Conservation (phyloP, 768 basidiomycete genomes). For the Lactifluus pinguis region DNA sequence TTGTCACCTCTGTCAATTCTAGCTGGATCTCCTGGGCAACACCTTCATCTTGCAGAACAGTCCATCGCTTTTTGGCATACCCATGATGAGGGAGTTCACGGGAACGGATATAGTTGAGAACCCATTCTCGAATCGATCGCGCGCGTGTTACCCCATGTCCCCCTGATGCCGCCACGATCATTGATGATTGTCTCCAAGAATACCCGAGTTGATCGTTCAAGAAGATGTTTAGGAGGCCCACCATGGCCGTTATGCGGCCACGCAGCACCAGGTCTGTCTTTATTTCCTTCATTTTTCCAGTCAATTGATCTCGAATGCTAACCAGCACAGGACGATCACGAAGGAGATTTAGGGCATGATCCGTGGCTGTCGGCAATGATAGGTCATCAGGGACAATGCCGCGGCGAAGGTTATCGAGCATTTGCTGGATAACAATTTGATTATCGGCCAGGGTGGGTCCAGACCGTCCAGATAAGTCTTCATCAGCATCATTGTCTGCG, state of each 20-base stretch:
- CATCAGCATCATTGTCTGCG: too few species aligned
- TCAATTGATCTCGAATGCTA: neutral
- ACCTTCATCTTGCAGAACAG: neutral
- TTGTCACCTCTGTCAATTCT: neutral
- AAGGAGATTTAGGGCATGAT: too few species aligned
- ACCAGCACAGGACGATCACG: neutral
- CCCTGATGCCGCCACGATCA: neutral
- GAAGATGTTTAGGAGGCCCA: neutral
- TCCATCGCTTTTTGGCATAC: accelerated
- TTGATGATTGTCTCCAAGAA: neutral
- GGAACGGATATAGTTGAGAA: neutral
- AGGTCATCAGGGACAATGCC: neutral
- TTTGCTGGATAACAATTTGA: neutral
- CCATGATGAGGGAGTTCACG: neutral
- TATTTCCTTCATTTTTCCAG: neutral
- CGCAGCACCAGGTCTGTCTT: neutral
- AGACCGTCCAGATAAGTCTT: too few species aligned
- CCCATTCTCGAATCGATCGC: neutral
- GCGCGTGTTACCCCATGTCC: neutral
- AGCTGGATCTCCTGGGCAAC: neutral
- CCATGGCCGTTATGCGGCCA: neutral
- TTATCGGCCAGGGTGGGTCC: neutral
- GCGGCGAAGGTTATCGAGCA: neutral
- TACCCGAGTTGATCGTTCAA: neutral
- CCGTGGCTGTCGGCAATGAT: neutral